phyloP scores from a whole-genome alignment of 768 basidiomycete species.

The Amanita pseudoporphyria region DNA sequence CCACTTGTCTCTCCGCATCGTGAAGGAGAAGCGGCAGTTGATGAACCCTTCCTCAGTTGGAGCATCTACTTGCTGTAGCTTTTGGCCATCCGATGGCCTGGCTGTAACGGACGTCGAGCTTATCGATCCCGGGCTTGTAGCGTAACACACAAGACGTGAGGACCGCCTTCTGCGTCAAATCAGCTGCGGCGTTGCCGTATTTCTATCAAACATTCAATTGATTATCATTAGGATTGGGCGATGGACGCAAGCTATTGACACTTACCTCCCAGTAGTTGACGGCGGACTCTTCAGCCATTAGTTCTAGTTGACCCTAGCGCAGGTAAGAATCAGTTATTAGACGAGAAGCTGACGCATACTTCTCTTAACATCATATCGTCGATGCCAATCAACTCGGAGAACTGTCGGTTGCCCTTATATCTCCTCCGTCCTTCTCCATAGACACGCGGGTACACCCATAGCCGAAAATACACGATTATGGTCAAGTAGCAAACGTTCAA shows the following conservation, averaged over 20 bases:
- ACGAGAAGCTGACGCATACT: slow-evolving; percentile 24
- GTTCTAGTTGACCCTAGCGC: slow-evolving; percentile 73
- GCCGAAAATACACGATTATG: slow-evolving; percentile 92
- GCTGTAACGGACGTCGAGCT: slow-evolving; percentile 18
- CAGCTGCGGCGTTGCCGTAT: slow-evolving; percentile 90
- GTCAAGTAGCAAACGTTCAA: slow-evolving; percentile 89
- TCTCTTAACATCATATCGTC: slow-evolving; percentile 87
- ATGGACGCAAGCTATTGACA: slow-evolving; percentile 1
- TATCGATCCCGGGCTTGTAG: slow-evolving; percentile 43
- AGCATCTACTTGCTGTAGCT: slow-evolving; percentile 14
- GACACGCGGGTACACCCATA: slow-evolving; percentile 94
- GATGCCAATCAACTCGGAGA: slow-evolving; percentile 82
- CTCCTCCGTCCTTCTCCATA: slow-evolving; percentile 95
- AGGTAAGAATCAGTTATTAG: neutral
- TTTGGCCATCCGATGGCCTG: slow-evolving; percentile 18
- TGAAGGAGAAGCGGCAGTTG: slow-evolving; percentile 88
- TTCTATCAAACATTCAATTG: slow-evolving; percentile 39
- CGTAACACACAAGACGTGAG: slow-evolving; percentile 86
- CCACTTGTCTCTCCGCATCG: slow-evolving; percentile 75
- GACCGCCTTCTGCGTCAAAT: slow-evolving; percentile 87
- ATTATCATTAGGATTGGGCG: neutral
- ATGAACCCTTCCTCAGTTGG: slow-evolving; percentile 65
- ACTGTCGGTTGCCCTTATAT: slow-evolving; percentile 98
- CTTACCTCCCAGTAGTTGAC: slow-evolving; percentile 95
- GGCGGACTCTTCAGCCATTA: slow-evolving; percentile 96